phyloP scores from a whole-genome alignment of 2,329 filamentous ascomycete species.

The Pestalotiopsis sp. region DNA sequence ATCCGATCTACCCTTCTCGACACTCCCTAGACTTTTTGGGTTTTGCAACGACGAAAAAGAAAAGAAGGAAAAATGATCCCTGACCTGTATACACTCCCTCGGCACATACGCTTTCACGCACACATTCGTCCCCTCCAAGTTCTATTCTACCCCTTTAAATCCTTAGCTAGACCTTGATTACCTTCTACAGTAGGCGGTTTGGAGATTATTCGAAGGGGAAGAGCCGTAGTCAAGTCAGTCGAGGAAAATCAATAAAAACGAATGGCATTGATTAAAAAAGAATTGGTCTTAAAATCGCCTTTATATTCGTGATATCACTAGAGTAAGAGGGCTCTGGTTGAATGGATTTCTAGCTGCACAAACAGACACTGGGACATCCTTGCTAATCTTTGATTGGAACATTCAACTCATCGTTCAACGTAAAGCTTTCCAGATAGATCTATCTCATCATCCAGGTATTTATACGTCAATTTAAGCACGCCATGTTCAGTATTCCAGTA shows the following conservation, averaged over 20 bases:
- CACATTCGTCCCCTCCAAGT: not conserved
- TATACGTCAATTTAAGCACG: too few species aligned
- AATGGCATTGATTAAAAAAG: not conserved
- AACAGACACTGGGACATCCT: too few species aligned
- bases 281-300: too few species aligned
- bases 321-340: too few species aligned
- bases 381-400: too few species aligned
- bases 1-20: not conserved
- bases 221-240: not conserved
- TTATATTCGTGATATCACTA: too few species aligned
- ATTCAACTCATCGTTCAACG: too few species aligned
- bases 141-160: not conserved
- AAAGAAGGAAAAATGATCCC: not conserved
- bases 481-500: too few species aligned
- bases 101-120: not conserved
- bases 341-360: too few species aligned
- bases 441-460: too few species aligned
- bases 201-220: not conserved
- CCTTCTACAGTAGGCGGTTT: not conserved
- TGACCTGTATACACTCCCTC: conserved; percentile 10
- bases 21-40: not conserved
- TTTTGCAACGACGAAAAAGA: not conserved
- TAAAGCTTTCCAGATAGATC: too few species aligned
- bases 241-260: not conserved
- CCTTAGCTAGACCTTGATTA: not conserved